Base-by-base conservation (phyloP, 2,329 filamentous ascomycete genomes). In the Pseudofabraea citricarpa region DNA sequence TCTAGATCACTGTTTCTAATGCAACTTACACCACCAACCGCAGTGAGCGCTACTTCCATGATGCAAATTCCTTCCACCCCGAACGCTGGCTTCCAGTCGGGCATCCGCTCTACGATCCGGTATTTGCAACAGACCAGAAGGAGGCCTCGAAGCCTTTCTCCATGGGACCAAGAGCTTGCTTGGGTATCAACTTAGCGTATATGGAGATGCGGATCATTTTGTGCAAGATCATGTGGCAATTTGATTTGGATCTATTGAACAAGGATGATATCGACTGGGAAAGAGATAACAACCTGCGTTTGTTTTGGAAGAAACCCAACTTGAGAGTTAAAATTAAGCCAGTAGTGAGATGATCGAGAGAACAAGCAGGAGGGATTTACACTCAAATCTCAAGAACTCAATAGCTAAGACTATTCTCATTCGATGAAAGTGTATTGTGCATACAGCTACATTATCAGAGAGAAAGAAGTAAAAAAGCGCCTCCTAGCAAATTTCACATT, bases 261-360 rank as follows among this genome's bases (percentile, higher is more conserved):
- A 16, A 40, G 9, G 21, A 40, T 26, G 21, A 40, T 26, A 15
- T 63, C 2, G 48, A 56, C 24, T 44, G 45, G 31, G 50, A 61
- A 32, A 27, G 32, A 15, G 32, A 51, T 2, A 60, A 72, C 42
- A 74, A 70, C 68, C 48, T 48, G 10, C 59, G 59, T 46, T 49
- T 62, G 2, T 49, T 66, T 38, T 69, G 65, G 66, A 52, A 53
- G 49, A 68, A 64, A 37, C 50, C 54, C 3, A 45, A 24, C 4
- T 27, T 40, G 15, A 26, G 9, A 12, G 23, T 40, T 3, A 40
- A 20, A 29, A n/a, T n/a, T n/a, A n/a, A n/a, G n/a, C n/a, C n/a
- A n/a, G n/a, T n/a, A n/a, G n/a, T n/a, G n/a, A n/a, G n/a, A n/a
- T n/a, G n/a, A n/a, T n/a, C n/a, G n/a, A n/a, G n/a, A n/a, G n/a